Percentiles rank a stretch among this genome's conserved stretches.
Evolutionary conservation across 306 rosid species (phyloP).

Genomic region (Lithocarpus polystachyus): DNA sequence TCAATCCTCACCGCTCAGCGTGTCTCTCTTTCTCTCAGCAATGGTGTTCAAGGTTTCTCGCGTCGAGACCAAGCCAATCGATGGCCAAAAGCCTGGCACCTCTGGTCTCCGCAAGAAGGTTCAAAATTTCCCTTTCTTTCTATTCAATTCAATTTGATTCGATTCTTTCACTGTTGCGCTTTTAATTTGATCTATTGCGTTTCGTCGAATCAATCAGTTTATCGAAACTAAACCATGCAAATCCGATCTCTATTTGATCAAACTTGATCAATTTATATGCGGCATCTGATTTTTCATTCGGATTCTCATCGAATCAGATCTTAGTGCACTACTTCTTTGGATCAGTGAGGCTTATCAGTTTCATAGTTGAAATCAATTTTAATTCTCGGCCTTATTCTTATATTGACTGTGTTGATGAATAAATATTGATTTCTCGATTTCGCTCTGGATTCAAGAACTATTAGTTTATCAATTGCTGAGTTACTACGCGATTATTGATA

Average conservation of each 20-base stretch:
- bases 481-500: background rate
- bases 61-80: constrained; percentile 63
- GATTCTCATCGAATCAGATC: constrained; percentile 26
- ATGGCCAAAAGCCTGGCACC: constrained; percentile 99
- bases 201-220: constrained; percentile 15
- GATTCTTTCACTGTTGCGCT: background rate
- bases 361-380: background rate
- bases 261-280: constrained; percentile 4
- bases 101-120: constrained; percentile 99
- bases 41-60: constrained; percentile 61
- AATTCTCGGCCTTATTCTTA: background rate
- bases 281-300: constrained; percentile 2
- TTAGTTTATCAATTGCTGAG: background rate
- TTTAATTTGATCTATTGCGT: background rate
- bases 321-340: background rate
- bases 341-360: background rate
- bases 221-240: background rate
- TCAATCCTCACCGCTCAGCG: background rate
- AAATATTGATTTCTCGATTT: background rate
- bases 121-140: background rate
- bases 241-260: constrained; percentile 32
- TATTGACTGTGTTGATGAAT: background rate
- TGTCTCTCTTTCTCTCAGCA: constrained; percentile 31
- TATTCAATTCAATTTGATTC: background rate
- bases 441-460: background rate